Percentiles rank a stretch among this genome's conserved stretches.
phyloP scores from a whole-genome alignment of 352 stramenopile species.

The Globisporangium emineosum region DNA sequence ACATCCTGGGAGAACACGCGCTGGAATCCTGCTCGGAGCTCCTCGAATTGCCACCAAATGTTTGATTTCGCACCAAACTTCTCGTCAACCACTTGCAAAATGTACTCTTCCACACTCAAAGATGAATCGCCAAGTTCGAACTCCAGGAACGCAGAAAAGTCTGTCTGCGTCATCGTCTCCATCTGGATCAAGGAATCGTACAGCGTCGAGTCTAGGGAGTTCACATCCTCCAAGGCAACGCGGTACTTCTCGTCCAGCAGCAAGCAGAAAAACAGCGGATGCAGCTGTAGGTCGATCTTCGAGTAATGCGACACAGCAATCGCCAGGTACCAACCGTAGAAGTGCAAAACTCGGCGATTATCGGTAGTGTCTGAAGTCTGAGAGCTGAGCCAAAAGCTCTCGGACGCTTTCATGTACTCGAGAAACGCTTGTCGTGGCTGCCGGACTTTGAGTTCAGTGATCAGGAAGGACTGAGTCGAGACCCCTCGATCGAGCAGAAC shows the following conservation, averaged over 20 bases:
- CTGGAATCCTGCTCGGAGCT: constrained; percentile 42
- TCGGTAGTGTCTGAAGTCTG: constrained; percentile 28
- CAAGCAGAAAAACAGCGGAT: constrained; percentile 50
- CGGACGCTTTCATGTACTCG: constrained; percentile 55
- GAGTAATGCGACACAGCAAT: constrained; percentile 46
- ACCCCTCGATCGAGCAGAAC: constrained; percentile 53
- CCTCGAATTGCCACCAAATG: constrained; percentile 48
- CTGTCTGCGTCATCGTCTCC: constrained; percentile 38
- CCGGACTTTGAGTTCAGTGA: constrained; percentile 38
- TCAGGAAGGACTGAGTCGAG: constrained; percentile 29
- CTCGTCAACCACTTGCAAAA: constrained; percentile 35
- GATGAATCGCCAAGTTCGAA: constrained; percentile 41
- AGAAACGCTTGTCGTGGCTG: constrained; percentile 40
- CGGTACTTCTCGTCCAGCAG: constrained; percentile 31
- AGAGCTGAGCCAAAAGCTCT: constrained; percentile 65
- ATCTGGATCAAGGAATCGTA: constrained; percentile 44
- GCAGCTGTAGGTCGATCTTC: constrained; percentile 34
- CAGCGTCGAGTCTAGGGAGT: constrained; percentile 39
- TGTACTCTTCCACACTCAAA: constrained; percentile 48
- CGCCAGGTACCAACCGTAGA: constrained; percentile 65
- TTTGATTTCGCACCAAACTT: constrained; percentile 46
- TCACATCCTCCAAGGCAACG: constrained; percentile 44
- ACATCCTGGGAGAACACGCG: constrained; percentile 32
- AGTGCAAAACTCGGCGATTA: constrained; percentile 35
- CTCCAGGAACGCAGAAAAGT: constrained; percentile 54